Conservation (phyloP, 2,329 filamentous ascomycete species). For the Chrysoporthe deuterocubensis region DNA sequence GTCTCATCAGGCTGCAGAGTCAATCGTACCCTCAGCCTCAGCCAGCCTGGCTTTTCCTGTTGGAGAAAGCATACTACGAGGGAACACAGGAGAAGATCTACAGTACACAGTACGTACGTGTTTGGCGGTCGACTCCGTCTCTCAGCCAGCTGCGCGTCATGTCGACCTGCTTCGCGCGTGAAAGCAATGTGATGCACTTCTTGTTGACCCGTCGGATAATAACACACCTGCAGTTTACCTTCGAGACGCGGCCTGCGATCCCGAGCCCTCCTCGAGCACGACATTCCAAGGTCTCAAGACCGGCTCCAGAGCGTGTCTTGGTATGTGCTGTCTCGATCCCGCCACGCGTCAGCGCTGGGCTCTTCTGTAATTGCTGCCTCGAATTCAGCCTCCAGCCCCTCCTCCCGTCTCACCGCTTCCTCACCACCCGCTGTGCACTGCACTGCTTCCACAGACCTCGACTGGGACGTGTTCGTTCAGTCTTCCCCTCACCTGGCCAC, state of each 20-base stretch:
- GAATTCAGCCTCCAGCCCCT: constrained; percentile 10
- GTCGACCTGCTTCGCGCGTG: neutral
- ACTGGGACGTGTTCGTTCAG: constrained; percentile 13
- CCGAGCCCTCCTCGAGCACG: neutral
- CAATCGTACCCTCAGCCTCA: too few species aligned
- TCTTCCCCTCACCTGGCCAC: constrained; percentile 2
- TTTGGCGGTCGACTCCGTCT: neutral
- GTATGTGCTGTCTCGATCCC: constrained; percentile 1
- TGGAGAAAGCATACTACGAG: constrained; percentile 23
- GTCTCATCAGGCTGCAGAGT: constrained; percentile 17
- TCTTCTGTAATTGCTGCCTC: neutral
- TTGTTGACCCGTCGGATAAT: constrained; percentile 10
- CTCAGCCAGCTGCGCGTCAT: neutral
- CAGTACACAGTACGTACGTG: constrained; percentile 16
- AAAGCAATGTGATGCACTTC: constrained; percentile 5
- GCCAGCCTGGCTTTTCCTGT: constrained; percentile 8
- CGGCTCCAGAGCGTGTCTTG: constrained; percentile 6
- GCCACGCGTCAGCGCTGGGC: neutral
- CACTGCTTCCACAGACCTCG: neutral
- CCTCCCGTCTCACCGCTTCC: constrained; percentile 1
- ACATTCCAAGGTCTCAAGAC: neutral
- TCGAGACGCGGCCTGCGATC: constrained; percentile 12
- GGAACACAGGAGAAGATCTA: constrained; percentile 14
- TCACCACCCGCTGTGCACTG: neutral
- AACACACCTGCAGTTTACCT: constrained; percentile 8